phyloP scores from a whole-genome alignment of 1,284 basidiomycete genomes.

The Cystobasidium sp. region DNA sequence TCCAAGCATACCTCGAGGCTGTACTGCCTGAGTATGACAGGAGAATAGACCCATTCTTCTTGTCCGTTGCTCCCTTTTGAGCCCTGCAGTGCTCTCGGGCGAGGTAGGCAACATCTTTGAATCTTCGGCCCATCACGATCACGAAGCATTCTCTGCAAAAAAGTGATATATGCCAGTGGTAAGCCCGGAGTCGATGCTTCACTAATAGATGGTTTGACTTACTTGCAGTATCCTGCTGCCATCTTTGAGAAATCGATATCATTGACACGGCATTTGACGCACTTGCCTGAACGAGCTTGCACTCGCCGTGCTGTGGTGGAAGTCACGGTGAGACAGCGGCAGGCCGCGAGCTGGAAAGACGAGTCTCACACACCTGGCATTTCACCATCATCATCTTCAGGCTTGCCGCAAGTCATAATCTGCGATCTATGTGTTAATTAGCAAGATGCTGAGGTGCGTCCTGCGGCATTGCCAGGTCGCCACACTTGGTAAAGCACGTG shows the following conservation, averaged over 20 bases:
- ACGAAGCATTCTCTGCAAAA: constrained; percentile 39
- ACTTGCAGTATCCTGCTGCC: constrained; percentile 36
- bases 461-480: background rate
- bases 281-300: constrained; percentile 15
- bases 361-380: constrained; percentile 31
- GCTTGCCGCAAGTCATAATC: constrained; percentile 34
- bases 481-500: background rate
- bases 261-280: constrained; percentile 30
- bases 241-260: constrained; percentile 20
- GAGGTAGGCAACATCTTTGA: constrained; percentile 31
- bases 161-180: background rate
- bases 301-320: constrained; percentile 15
- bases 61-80: background rate
- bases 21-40: constrained; percentile 21
- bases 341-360: background rate
- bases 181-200: background rate
- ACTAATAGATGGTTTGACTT: background rate
- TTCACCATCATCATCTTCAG: constrained; percentile 31
- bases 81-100: constrained; percentile 37
- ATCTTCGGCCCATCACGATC: constrained; percentile 14
- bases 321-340: background rate
- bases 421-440: background rate
- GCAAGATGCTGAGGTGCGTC: background rate
- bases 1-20: constrained; percentile 24
- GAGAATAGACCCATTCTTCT: constrained; percentile 24